Percentiles rank a stretch among this genome's conserved stretches.
These are phyloP conservation scores for Aspergillus panamensis DNA, from an alignment of 495 filamentous ascomycete genomes.

Conservation along the genomic window DNA sequence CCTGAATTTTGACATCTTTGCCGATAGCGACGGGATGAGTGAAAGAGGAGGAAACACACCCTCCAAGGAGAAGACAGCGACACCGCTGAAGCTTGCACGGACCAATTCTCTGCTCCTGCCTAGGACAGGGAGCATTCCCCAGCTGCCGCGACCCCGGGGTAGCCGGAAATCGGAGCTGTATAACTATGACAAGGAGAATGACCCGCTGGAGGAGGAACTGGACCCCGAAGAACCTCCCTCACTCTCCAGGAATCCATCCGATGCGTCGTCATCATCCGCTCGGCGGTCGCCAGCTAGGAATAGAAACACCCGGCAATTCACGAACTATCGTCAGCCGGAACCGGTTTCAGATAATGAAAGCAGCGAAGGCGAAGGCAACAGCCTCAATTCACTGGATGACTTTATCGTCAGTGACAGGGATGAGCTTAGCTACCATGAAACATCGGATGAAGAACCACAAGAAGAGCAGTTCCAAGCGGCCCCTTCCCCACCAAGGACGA, in stretches of 20 bases:
- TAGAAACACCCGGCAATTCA: constrained; percentile 11
- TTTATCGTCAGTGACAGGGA: constrained; percentile 50
- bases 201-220: constrained; percentile 28
- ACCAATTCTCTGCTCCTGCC: constrained; percentile 39
- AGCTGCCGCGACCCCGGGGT: constrained; percentile 23
- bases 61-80: constrained; percentile 25
- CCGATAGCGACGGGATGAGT: constrained; percentile 26
- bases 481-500: constrained; percentile 27
- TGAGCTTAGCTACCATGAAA: constrained; percentile 39
- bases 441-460: constrained; percentile 34
- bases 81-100: constrained; percentile 29
- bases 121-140: constrained; percentile 11
- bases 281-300: constrained; percentile 25
- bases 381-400: constrained; percentile 39
- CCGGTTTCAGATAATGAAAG: constrained; percentile 23
- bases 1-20: constrained; percentile 32
- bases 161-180: constrained; percentile 30
- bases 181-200: constrained; percentile 46
- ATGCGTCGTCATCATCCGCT: constrained; percentile 22
- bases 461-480: constrained; percentile 25
- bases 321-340: constrained; percentile 19
- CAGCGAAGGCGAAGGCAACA: constrained; percentile 30
- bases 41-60: constrained; percentile 18
- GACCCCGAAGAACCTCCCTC: constrained; percentile 11
- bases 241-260: constrained; percentile 23